A percentile compares a stretch with the other conserved stretches of the same genome.
These are phyloP conservation scores for Alternaria dauci DNA, from an alignment of 2,329 filamentous ascomycete species.

Conservation along the genomic window DNA sequence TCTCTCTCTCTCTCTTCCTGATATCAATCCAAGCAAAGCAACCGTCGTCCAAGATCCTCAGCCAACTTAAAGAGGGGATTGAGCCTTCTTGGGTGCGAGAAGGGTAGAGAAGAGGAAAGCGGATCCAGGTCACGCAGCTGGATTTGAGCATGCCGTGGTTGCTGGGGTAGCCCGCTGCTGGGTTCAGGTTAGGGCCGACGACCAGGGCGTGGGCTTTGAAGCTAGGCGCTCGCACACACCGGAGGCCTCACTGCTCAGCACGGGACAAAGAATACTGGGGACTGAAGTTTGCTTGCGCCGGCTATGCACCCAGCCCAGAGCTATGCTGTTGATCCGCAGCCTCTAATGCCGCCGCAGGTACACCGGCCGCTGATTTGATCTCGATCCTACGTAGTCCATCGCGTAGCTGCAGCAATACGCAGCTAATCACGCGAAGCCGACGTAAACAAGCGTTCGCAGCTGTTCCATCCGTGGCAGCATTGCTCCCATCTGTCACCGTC, in stretches of 20 bases:
- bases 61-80: conserved; percentile 32
- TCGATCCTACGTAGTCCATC: conserved; percentile 12
- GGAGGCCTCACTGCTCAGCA: conserved; percentile 36
- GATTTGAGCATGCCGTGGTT: conserved; percentile 47
- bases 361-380: conserved; percentile 25
- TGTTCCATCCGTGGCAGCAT: not conserved
- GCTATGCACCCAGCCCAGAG: conserved; percentile 29
- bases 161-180: conserved; percentile 35
- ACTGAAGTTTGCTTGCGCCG: conserved; percentile 30
- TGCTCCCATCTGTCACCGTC: not conserved
- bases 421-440: conserved; percentile 17
- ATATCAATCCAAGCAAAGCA: conserved; percentile 35
- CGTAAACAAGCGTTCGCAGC: conserved; percentile 27
- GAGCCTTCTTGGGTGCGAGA: conserved; percentile 52
- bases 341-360: conserved; percentile 25
- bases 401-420: conserved; percentile 14
- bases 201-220: conserved; percentile 34
- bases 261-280: conserved; percentile 25
- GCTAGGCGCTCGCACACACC: conserved; percentile 39
- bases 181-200: conserved; percentile 37
- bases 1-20: not conserved
- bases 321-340: conserved; percentile 32
- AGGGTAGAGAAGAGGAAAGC: conserved; percentile 46
- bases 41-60: conserved; percentile 36
- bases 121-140: conserved; percentile 44